Percentiles rank a stretch among this genome's conserved stretches.
These are phyloP conservation scores for Coccomyxa sp. DNA, from an alignment of 139 green algal genomes.

Conservation along the genomic window DNA sequence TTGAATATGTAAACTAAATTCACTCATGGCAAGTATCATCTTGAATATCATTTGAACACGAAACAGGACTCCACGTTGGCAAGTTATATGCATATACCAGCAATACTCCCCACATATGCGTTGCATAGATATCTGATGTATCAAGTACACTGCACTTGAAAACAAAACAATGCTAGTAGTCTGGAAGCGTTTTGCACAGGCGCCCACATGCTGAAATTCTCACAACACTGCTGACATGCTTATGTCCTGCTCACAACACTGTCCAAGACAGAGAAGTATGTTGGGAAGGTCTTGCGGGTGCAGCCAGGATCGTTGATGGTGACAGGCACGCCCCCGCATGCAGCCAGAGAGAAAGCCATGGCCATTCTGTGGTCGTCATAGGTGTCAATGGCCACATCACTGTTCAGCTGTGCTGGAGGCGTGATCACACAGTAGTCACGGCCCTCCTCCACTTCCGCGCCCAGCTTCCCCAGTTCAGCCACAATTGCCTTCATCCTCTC, in stretches of 20 bases:
- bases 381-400: constrained; percentile 67
- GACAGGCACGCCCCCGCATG: constrained; percentile 55
- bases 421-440: constrained; percentile 95
- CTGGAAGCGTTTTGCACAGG: too few relatives aligned
- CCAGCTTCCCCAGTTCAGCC: constrained; percentile 89
- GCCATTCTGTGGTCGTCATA: constrained; percentile 97
- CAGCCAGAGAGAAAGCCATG: constrained; percentile 89
- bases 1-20: too few relatives aligned
- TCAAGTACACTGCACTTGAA: too few relatives aligned
- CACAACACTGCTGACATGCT: too few relatives aligned
- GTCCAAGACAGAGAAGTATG: constrained; percentile 84
- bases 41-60: too few relatives aligned
- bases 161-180: too few relatives aligned
- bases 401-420: constrained; percentile 52
- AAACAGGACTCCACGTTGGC: too few relatives aligned
- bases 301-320: constrained; percentile 89
- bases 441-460: constrained; percentile 81
- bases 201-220: too few relatives aligned
- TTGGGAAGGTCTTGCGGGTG: constrained; percentile 91
- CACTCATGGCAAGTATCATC: too few relatives aligned
- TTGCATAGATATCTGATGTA: too few relatives aligned
- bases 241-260: constrained; percentile 29
- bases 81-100: too few relatives aligned
- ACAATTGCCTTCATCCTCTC: constrained; percentile 99
- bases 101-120: too few relatives aligned